phyloP scores from a whole-genome alignment of 331 rosid species.

The Quercus tomentella region DNA sequence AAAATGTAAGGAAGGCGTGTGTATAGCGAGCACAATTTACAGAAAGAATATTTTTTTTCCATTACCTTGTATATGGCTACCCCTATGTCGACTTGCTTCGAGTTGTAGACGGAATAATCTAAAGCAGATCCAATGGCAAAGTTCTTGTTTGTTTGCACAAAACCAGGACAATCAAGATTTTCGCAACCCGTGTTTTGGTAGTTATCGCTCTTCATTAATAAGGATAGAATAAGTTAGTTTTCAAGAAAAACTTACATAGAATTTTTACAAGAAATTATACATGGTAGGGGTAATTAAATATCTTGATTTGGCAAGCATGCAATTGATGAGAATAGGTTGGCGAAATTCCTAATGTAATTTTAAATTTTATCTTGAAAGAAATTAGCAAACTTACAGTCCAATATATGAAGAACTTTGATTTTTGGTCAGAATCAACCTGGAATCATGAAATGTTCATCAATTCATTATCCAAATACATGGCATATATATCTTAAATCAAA shows the following conservation, averaged over 20 bases:
- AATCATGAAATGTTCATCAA: too few species aligned
- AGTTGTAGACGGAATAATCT: constrained; percentile 2
- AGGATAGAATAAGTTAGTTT: too few species aligned
- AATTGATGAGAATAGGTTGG: too few species aligned
- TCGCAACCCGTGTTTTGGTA: constrained; percentile 10
- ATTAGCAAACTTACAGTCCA: constrained; percentile 18
- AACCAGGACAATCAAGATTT: constrained; percentile 23
- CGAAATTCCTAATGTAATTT: too few species aligned
- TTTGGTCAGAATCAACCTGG: not conserved
- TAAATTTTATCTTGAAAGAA: too few species aligned
- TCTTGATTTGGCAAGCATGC: too few species aligned
- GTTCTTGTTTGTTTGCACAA: constrained; percentile 11
- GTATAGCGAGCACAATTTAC: too few species aligned
- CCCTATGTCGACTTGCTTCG: not conserved
- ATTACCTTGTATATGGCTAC: constrained; percentile 16
- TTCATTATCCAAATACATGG: not conserved
- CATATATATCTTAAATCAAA: not conserved
- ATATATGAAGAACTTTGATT: constrained; percentile 1
- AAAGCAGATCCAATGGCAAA: constrained; percentile 1
- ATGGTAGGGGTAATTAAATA: too few species aligned
- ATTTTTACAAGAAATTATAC: too few species aligned
- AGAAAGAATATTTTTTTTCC: too few species aligned
- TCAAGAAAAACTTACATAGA: too few species aligned
- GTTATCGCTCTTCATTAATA: not conserved
- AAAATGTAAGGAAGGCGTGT: too few species aligned